Base-by-base conservation (phyloP, 768 basidiomycete species). In the Boletus rufocinnamomeus region DNA sequence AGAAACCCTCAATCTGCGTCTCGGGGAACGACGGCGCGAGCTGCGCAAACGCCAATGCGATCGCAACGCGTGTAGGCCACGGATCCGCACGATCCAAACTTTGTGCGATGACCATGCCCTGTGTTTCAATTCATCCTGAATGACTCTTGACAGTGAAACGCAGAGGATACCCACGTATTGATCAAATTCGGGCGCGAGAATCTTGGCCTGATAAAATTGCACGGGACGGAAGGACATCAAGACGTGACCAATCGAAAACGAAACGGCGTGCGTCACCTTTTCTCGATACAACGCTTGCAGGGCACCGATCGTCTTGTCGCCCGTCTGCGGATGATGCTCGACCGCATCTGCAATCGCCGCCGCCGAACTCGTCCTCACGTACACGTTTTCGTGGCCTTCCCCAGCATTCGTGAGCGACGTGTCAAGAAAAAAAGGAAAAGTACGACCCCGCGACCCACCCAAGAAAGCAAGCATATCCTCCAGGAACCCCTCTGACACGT, bases 41-140 rank as follows among this genome's bases (percentile, higher is more conserved):
- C 3, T 81, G 75, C 59, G 85, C 82, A 57, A 98, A 86, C 0
- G 89, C 73, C 19, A 75, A 72, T 1, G 89, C 88, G 50, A 88
- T 79, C 6, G 96, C 93, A 6, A 90, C 76, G 21, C 97, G 83
- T 21, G 88, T 79, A 46, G 86, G 82, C 91, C 91, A 98, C 7
- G 95, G 96, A 74, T 99, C 97, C 10, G 83, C 75, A 27, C 89
- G 84, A 65, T 93, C 89, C n/a, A 98, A 75, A 41, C 87, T 95
- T 64, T 87, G 83, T 21, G 91, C 85, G 50, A 96, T 88, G 51
- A 98, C 82, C 91, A 98, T 96, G 17, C 97, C 97, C 93, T 95
- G 61, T 25, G 37, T 11, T 19, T 6, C 7, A 2, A 7, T 11
- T 21, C 1, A 3, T 17, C 5, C 25, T 40, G 1, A 8, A 11